phyloP scores from a whole-genome alignment of 805 yeast species.

The Middelhovenomyces tepae region DNA sequence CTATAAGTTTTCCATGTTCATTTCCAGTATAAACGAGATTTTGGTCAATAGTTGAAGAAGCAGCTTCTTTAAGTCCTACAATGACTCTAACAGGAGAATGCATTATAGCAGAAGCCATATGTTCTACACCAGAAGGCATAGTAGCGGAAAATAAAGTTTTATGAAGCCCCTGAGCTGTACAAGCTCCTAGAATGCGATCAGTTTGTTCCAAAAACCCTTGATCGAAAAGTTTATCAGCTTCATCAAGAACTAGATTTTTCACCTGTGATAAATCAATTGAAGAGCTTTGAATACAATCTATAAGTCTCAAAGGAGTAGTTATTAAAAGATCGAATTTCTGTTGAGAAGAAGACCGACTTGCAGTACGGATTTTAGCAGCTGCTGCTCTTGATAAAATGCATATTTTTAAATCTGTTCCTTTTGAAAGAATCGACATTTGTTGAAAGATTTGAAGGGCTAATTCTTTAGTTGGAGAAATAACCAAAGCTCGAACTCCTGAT shows the following conservation, averaged over 20 bases:
- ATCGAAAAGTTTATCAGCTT: constrained; percentile 90
- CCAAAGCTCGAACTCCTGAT: constrained; percentile 57
- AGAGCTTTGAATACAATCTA: constrained; percentile 62
- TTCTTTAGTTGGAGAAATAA: constrained; percentile 92
- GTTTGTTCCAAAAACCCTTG: constrained; percentile 84
- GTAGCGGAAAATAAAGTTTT: constrained; percentile 93
- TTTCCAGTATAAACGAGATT: constrained; percentile 77
- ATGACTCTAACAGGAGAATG: constrained; percentile 74
- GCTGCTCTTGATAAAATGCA: constrained; percentile 69
- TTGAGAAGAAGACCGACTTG: constrained; percentile 41
- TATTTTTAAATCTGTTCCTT: constrained; percentile 47
- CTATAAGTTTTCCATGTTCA: constrained; percentile 91
- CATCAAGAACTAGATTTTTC: constrained; percentile 80
- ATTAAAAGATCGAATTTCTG: constrained; percentile 71
- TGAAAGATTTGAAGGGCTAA: constrained; percentile 77
- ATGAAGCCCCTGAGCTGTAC: constrained; percentile 37
- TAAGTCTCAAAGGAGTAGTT: constrained; percentile 81
- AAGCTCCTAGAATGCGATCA: constrained; percentile 64
- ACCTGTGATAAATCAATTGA: constrained; percentile 54
- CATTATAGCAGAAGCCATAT: constrained; percentile 80
- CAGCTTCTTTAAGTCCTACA: constrained; percentile 91
- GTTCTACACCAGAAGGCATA: constrained; percentile 87
- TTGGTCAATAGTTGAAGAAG: constrained; percentile 76
- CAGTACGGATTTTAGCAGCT: constrained; percentile 47
- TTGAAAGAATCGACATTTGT: constrained; percentile 49